Conservation (phyloP, 2,329 filamentous ascomycete species). For the Aspergillus phoenicis region DNA sequence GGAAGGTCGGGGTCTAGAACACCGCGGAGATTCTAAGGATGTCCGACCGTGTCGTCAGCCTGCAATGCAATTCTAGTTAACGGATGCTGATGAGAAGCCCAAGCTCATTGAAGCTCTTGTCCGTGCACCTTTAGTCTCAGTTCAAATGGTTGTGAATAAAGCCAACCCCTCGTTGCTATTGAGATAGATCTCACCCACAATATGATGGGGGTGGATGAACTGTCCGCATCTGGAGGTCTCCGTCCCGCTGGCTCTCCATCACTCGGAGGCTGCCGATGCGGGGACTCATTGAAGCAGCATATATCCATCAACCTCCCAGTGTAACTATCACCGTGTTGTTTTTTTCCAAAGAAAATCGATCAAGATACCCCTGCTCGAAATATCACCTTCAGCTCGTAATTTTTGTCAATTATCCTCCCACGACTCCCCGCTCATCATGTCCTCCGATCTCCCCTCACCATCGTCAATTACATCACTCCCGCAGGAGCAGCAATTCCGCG, state of each 20-base stretch:
- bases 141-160: neutral
- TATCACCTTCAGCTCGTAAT: slow-evolving; percentile 4
- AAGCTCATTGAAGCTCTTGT: too few species aligned
- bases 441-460: slow-evolving; percentile 58
- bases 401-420: neutral
- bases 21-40: neutral
- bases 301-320: slow-evolving; percentile 3
- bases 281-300: slow-evolving; percentile 16
- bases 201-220: neutral
- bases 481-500: slow-evolving; percentile 52
- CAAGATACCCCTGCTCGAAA: neutral
- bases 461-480: slow-evolving; percentile 59
- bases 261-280: slow-evolving; percentile 29
- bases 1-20: neutral
- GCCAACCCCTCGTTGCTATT: neutral
- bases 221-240: slow-evolving; percentile 22
- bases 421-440: slow-evolving; percentile 20
- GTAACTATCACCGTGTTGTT: neutral
- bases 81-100: neutral
- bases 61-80: neutral
- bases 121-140: neutral
- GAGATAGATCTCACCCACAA: neutral
- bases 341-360: neutral
- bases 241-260: slow-evolving; percentile 16
- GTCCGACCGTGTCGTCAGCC: neutral